phyloP scores from a whole-genome alignment of 495 filamentous ascomycete species.

The Thermochaetoides thermophila region DNA sequence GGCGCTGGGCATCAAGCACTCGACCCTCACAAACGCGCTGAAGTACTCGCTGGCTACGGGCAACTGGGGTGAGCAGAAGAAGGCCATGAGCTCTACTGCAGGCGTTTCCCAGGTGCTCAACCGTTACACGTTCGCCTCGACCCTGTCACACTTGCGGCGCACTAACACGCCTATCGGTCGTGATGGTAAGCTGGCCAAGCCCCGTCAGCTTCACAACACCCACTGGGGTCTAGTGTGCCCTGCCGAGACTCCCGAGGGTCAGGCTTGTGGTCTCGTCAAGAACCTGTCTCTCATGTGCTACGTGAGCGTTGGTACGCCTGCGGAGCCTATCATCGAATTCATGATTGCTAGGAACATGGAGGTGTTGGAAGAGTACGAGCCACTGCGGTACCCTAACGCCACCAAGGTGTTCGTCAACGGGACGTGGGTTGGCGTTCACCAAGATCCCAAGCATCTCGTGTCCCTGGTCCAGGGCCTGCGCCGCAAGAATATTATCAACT shows the following conservation, averaged over 20 bases:
- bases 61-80: conserved; percentile 99
- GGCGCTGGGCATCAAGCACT: conserved; percentile 78
- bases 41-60: conserved; percentile 94
- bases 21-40: conserved; percentile 77
- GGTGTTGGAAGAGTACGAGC: conserved; percentile 89
- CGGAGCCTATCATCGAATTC: conserved; percentile 82
- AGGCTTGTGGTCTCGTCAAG: conserved; percentile 97
- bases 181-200: conserved; percentile 96
- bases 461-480: conserved; percentile 62
- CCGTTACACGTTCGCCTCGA: conserved; percentile 93
- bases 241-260: conserved; percentile 94
- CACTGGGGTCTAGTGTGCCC: conserved; percentile 98
- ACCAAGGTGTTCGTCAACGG: conserved; percentile 98
- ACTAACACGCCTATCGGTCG: conserved; percentile 97
- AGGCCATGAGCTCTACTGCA: conserved; percentile 81
- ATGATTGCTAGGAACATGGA: conserved; percentile 93
- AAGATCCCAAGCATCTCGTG: conserved; percentile 68
- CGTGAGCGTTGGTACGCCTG: conserved; percentile 82
- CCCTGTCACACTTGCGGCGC: conserved; percentile 84
- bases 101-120: conserved; percentile 97
- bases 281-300: conserved; percentile 97
- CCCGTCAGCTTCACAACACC: conserved; percentile 93
- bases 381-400: conserved; percentile 70
- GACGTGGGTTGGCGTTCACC: conserved; percentile 88
- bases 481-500: conserved; percentile 59